Evolutionary conservation across 108 stramenopile genomes (phyloP).

Genomic region (Nitzschia sp.): DNA sequence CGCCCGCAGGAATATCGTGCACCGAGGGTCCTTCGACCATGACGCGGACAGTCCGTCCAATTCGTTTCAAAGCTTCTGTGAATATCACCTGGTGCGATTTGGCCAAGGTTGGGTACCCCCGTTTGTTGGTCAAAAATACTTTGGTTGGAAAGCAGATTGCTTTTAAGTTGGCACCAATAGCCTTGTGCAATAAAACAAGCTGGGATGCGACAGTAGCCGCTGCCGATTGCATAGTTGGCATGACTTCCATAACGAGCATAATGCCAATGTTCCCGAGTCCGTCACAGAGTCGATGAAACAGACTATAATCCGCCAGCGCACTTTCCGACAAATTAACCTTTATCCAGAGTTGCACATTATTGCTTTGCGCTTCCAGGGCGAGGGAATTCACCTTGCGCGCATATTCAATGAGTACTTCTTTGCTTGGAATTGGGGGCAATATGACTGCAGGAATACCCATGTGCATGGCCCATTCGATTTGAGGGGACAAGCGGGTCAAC

Average conservation of each 20-base stretch:
- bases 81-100: conserved; percentile 85
- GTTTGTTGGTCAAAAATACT: conserved; percentile 90
- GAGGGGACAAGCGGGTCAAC: not conserved
- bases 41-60: conserved; percentile 66
- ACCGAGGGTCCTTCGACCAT: conserved; percentile 55
- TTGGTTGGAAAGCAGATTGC: conserved; percentile 71
- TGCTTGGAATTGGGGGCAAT: conserved; percentile 61
- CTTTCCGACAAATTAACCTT: conserved; percentile 51
- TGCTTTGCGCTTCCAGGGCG: conserved; percentile 46
- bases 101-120: conserved; percentile 89
- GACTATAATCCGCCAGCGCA: conserved; percentile 47
- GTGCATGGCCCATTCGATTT: conserved; percentile 91
- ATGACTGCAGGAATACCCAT: conserved; percentile 91
- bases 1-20: conserved; percentile 13
- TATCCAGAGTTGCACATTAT: conserved; percentile 80
- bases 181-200: conserved; percentile 61
- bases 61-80: conserved; percentile 55
- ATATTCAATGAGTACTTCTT: conserved; percentile 48
- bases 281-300: conserved; percentile 73
- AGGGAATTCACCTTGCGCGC: conserved; percentile 54
- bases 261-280: conserved; percentile 60
- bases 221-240: conserved; percentile 37
- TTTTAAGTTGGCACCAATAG: conserved; percentile 78
- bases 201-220: conserved; percentile 31
- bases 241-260: conserved; percentile 42